Evolutionary conservation across 805 yeast genomes (phyloP), one percentile per base, ranked within the genome.

Genomic region (Blastobotrys chiropterorum): DNA sequence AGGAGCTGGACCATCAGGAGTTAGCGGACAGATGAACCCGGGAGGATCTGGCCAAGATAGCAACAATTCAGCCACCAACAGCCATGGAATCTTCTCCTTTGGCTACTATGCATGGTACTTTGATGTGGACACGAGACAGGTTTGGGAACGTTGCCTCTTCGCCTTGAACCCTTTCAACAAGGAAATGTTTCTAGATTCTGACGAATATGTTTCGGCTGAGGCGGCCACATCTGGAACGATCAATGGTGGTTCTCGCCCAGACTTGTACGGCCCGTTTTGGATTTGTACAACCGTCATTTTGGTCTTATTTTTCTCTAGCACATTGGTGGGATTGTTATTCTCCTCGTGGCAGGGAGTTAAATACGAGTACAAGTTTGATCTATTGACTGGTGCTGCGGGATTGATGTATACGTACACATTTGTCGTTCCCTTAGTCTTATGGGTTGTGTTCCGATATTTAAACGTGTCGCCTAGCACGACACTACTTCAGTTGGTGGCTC

Each of bases 201-300:
- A 61, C 19, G 50, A 55, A 17, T 58, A 62, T 22, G 65, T 60
- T 31, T 48, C 44, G 53, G 58, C 43, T 61, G 68, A 57, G 55
- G 62, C 66, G 14, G 60, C 62, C 22, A 15, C 20, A 7, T 5
- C 72, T 66, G 34, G 74, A 68, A 56, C 44, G 13, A 47, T 57
- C 3, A 58, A 72, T 58, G 72, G 73, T 45, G 74, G 74, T 40
- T 3, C n/a, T 17, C 52, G 57, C 49, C 80, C 84, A 2, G 98
- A 90, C 62, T 69, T 90, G 49, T 92, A 89, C 66, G 97, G 97
- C 0, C 85, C 95, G 5, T 72, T 89, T 16, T 90, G 98, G 98
- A 82, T 90, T 44, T 86, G 92, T 11, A 89, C 90, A 0, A 85
- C 96, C 0, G 79, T 88, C 47, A 80, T 87, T 0, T 80, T 86